Conservation (phyloP, 305 asterid species). For the Fraxinus paxiana region DNA sequence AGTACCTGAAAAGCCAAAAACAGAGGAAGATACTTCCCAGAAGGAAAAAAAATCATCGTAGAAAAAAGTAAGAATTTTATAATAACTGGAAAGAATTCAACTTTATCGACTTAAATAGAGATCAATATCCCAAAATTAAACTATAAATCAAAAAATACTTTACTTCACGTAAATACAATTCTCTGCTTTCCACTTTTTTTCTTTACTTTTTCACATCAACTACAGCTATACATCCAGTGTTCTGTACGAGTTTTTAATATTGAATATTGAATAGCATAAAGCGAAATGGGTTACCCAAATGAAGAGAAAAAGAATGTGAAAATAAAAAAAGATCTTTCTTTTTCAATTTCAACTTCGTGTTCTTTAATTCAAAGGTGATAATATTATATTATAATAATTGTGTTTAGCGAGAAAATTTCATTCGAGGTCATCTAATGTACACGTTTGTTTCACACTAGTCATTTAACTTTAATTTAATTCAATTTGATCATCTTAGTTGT, state of each 20-base stretch:
- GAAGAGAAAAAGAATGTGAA: constrained; percentile 8
- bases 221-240: neutral
- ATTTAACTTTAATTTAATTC: neutral
- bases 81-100: neutral
- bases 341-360: neutral
- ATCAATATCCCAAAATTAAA: constrained; percentile 2
- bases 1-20: constrained; percentile 19
- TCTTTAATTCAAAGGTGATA: constrained; percentile 6
- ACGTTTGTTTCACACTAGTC: neutral
- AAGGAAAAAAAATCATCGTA: neutral
- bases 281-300: constrained; percentile 3
- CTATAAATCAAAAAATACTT: neutral
- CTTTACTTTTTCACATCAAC: neutral
- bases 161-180: constrained; percentile 16
- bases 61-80: neutral
- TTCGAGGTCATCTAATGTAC: neutral
- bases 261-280: neutral
- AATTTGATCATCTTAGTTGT: neutral
- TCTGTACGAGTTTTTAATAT: neutral
- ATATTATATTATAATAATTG: neutral
- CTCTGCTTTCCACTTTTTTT: neutral
- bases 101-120: constrained; percentile 17
- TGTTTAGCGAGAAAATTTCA: neutral
- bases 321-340: constrained; percentile 8
- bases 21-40: neutral